A percentile compares a stretch with the other conserved stretches of the same genome.
Conservation (phyloP, 805 yeast genomes). For the Suhomyces faveliae region DNA sequence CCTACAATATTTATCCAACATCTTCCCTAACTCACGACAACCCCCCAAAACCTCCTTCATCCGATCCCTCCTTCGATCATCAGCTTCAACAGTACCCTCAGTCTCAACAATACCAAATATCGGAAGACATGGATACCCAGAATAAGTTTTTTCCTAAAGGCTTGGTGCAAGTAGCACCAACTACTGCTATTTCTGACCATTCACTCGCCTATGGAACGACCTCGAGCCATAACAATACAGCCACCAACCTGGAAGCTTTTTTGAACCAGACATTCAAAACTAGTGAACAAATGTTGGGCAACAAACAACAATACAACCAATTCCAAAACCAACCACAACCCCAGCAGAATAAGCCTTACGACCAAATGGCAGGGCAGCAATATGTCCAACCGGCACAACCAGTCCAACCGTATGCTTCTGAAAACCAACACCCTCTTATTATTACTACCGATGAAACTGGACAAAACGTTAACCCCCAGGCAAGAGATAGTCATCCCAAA, state of each 20-base stretch:
- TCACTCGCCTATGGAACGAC: conserved; percentile 72
- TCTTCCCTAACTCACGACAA: background rate
- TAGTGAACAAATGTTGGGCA: conserved; percentile 10
- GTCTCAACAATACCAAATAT: conserved; percentile 3
- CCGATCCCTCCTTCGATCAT: background rate
- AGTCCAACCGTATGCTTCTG: conserved; percentile 9
- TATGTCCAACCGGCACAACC: conserved; percentile 4
- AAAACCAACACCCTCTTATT: conserved; percentile 25
- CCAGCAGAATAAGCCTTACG: conserved; percentile 3
- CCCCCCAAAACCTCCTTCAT: background rate
- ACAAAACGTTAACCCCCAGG: conserved; percentile 25
- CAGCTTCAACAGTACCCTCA: conserved; percentile 1
- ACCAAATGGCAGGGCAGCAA: conserved; percentile 1
- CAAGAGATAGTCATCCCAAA: conserved; percentile 49
- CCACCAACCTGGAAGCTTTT: conserved; percentile 20
- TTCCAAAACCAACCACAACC: conserved; percentile 11
- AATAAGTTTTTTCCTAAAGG: conserved; percentile 37
- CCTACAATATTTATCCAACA: conserved; percentile 4
- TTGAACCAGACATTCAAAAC: conserved; percentile 24
- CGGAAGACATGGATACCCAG: conserved; percentile 5
- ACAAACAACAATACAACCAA: conserved; percentile 14
- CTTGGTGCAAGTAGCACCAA: conserved; percentile 48
- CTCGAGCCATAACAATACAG: conserved; percentile 16
- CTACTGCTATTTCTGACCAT: conserved; percentile 64
- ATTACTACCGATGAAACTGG: conserved; percentile 44